Conservation (phyloP, 1,284 basidiomycete genomes). For the Uromyces viciae-fabae region DNA sequence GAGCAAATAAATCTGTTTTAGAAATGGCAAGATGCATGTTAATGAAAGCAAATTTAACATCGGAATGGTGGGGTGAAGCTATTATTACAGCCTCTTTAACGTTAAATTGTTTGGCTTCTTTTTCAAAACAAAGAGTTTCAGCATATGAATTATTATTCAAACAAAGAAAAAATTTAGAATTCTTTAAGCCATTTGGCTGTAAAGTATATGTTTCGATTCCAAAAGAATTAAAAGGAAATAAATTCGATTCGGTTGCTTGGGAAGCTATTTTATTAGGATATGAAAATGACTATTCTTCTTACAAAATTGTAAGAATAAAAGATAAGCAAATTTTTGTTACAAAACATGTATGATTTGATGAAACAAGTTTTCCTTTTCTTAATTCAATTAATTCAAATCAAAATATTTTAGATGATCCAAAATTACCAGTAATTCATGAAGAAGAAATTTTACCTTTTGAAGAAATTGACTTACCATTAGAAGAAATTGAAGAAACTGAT, state of each 20-base stretch:
- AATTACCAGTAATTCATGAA: no score
- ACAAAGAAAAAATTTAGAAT: background rate
- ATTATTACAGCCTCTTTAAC: background rate
- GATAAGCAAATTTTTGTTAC: background rate
- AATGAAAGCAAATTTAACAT: background rate
- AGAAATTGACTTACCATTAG: no score
- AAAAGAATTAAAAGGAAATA: background rate
- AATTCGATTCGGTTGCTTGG: conserved; percentile 7
- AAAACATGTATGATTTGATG: conserved; percentile 14
- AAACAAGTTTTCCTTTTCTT: background rate
- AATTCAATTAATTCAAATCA: background rate
- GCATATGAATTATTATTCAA: background rate
- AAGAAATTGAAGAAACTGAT: background rate
- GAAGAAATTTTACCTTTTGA: background rate
- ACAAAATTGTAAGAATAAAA: background rate
- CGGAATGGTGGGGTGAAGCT: conserved; percentile 13
- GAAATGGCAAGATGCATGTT: background rate
- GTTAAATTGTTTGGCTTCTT: background rate
- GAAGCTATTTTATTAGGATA: background rate
- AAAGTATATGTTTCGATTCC: background rate
- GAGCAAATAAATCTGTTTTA: background rate
- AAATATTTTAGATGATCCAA: background rate
- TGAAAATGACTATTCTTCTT: background rate
- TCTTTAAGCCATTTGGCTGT: conserved; percentile 5
- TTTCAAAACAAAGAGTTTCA: background rate